These are phyloP conservation scores for Boletus reticuloceps DNA, from an alignment of 768 basidiomycete species.

Conservation along the genomic window DNA sequence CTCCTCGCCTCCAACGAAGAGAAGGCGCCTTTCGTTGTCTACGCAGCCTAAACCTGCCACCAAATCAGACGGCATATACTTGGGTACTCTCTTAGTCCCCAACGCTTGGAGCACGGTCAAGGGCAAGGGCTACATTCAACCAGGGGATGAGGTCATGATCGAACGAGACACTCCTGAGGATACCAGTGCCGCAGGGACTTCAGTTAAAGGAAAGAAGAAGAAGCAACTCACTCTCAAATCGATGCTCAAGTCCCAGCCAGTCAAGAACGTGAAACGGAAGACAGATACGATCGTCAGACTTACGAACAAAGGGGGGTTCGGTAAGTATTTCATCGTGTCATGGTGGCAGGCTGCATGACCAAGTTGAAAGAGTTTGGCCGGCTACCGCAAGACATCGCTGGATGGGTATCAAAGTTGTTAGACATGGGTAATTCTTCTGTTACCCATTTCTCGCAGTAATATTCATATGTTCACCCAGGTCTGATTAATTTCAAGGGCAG, in stretches of 20 bases:
- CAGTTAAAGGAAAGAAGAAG: conserved; percentile 43
- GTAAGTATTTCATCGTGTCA: conserved; percentile 36
- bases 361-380: conserved; percentile 66
- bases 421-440: conserved; percentile 52
- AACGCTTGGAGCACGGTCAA: conserved; percentile 81
- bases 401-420: conserved; percentile 72
- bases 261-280: conserved; percentile 50
- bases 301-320: conserved; percentile 61
- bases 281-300: conserved; percentile 64
- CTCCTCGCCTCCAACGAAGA: conserved; percentile 46
- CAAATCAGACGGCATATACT: conserved; percentile 39
- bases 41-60: conserved; percentile 9
- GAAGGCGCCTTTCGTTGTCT: conserved; percentile 44
- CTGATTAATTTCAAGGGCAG: conserved; percentile 65
- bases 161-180: conserved; percentile 52
- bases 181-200: conserved; percentile 16
- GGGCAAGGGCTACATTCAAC: conserved; percentile 66
- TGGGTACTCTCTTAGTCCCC: conserved; percentile 66
- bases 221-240: conserved; percentile 64
- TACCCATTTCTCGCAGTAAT: not conserved
- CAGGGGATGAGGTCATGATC: conserved; percentile 57
- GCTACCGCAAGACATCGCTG: conserved; percentile 63
- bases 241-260: conserved; percentile 61
- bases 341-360: not conserved
- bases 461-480: conserved; percentile 35